phyloP scores from a whole-genome alignment of 2,329 filamentous ascomycete genomes.

The Davidsoniella eucalypti region DNA sequence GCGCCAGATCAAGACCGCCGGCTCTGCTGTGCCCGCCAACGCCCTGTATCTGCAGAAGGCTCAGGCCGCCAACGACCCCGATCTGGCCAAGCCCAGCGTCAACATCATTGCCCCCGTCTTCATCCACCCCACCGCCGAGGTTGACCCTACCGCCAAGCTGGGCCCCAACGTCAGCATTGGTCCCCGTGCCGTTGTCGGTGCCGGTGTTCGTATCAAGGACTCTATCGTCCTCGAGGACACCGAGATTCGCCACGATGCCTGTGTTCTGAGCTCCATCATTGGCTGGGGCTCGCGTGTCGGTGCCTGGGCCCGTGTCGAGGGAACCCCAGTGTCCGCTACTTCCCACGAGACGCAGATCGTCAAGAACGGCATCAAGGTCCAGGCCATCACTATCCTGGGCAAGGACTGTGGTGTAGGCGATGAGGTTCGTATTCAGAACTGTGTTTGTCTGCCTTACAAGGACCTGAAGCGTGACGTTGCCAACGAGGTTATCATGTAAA shows the following conservation, averaged over 20 bases:
- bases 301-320: slow-evolving; percentile 96
- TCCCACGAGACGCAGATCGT: slow-evolving; percentile 89
- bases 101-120: slow-evolving; percentile 86
- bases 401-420: slow-evolving; percentile 92
- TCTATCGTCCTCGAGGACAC: slow-evolving; percentile 87
- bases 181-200: slow-evolving; percentile 67
- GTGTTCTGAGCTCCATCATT: slow-evolving; percentile 87
- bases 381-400: slow-evolving; percentile 92
- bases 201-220: slow-evolving; percentile 87
- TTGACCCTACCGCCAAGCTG: slow-evolving; percentile 90
- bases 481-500: slow-evolving; percentile 84
- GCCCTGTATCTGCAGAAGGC: slow-evolving; percentile 93
- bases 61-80: slow-evolving; percentile 44
- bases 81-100: slow-evolving; percentile 67
- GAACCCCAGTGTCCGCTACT: slow-evolving; percentile 70
- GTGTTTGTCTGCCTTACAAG: slow-evolving; percentile 93
- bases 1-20: slow-evolving; percentile 99
- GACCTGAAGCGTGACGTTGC: slow-evolving; percentile 89
- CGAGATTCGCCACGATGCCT: slow-evolving; percentile 94
- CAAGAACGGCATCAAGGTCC: slow-evolving; percentile 97
- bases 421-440: slow-evolving; percentile 93
- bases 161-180: slow-evolving; percentile 95
- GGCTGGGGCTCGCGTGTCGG: slow-evolving; percentile 93
- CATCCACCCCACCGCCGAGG: slow-evolving; percentile 79
- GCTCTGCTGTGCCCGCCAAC: slow-evolving; percentile 90